Evolutionary conservation across 352 stramenopile genomes (phyloP), one percentile per base, ranked within the genome.

Genomic region (Phytophthora tentaculata): DNA sequence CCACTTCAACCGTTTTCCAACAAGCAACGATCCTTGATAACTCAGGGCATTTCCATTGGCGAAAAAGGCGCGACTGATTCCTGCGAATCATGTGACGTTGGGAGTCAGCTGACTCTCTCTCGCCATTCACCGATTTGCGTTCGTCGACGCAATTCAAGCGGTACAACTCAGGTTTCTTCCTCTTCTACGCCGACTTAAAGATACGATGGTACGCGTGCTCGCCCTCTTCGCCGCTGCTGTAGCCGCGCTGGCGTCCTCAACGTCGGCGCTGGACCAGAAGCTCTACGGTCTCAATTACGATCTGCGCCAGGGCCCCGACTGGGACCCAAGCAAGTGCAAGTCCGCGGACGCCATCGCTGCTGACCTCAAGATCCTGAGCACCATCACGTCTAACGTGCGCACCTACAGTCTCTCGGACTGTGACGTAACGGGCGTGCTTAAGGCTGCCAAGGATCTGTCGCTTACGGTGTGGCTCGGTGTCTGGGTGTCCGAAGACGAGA

Each of bases 281-380:
- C 78, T 95, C 58, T 90, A 92, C 61, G 87, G 87, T 4, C 56
- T 95, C 69, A 95, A 95, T 78, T 95, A 92, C 71, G 86, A 95
- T 67, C 65, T 92, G 63, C 87, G 87, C 44, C 82, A 90, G 50
- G 85, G 85, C 23, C 62, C 87, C 0, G 87, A 95, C 83, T 95
- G 85, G 85, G 87, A 90, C 59, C 24, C 85, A 16, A 74, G 59
- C 69, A 91, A 91, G 73, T 95, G 87, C 83, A 95, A 95, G 75
- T 64, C 61, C 22, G 63, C 71, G n/a, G 26, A 57, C 19, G 86
- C 82, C 51, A 90, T 95, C 70, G 81, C 80, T 19, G 58, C 76
- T 8, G 87, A 95, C 70, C 77, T 95, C 65, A 89, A 86, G 70
- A 70, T 79, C 23, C 74, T 95, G 44, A 83, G 69, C 72, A 69